phyloP scores from a whole-genome alignment of 495 filamentous ascomycete species.

The Thozetella sp. region DNA sequence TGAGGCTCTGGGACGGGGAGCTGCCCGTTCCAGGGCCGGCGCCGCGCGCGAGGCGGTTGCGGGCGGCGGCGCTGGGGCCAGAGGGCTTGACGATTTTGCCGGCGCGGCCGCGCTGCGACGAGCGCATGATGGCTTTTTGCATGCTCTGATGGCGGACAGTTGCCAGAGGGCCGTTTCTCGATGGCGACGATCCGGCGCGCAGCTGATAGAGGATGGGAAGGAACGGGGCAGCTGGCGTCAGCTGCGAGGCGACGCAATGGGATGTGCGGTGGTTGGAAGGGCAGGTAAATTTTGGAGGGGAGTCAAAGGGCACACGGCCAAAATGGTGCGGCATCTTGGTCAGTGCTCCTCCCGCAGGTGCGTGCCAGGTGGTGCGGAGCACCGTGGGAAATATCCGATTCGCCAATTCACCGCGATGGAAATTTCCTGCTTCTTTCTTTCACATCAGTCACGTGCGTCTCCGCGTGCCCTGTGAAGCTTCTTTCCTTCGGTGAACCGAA shows the following conservation, averaged over 20 bases:
- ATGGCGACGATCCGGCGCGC: constrained; percentile 1
- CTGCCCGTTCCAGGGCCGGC: not conserved
- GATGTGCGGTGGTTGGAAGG: not conserved
- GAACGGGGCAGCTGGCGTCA: not conserved
- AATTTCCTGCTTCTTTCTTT: too few species aligned
- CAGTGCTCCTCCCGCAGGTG: not conserved
- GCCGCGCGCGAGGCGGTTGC: constrained; percentile 10
- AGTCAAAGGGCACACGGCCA: not conserved
- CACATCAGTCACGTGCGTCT: too few species aligned
- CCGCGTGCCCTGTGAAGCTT: too few species aligned
- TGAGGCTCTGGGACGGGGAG: constrained; percentile 2
- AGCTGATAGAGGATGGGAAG: not conserved
- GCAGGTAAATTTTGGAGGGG: too few species aligned
- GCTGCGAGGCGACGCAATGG: not conserved
- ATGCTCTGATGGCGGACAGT: constrained; percentile 2
- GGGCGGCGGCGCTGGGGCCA: constrained; percentile 1
- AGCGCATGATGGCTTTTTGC: constrained; percentile 21
- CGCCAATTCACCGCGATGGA: not conserved
- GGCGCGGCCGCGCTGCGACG: constrained; percentile 34
- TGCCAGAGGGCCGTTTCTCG: not conserved
- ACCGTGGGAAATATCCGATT: not conserved
- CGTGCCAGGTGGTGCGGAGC: not conserved
- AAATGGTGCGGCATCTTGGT: not conserved
- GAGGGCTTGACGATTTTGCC: constrained; percentile 37
- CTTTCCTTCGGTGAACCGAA: too few species aligned